These are phyloP conservation scores for Cystoderma amianthinum DNA, from an alignment of 768 basidiomycete species.

Conservation along the genomic window DNA sequence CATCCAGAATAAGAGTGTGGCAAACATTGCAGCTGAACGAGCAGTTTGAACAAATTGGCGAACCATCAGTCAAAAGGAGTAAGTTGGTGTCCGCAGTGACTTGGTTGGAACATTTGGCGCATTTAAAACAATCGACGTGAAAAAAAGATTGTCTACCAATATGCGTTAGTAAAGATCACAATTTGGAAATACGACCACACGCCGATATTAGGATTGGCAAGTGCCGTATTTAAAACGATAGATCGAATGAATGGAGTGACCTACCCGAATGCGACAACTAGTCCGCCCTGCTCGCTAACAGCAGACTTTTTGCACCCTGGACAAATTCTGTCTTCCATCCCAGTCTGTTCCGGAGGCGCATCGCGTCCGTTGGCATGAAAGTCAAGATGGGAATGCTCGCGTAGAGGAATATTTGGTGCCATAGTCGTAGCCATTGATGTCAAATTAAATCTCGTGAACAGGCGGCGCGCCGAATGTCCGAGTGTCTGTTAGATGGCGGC, in stretches of 20 bases:
- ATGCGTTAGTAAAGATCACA: constrained; percentile 5
- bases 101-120: constrained; percentile 89
- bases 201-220: not conserved
- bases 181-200: constrained; percentile 3
- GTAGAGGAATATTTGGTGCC: constrained; percentile 19
- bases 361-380: constrained; percentile 14
- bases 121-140: constrained; percentile 94
- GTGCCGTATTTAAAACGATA: not conserved
- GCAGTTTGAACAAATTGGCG: constrained; percentile 92
- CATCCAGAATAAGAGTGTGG: constrained; percentile 90
- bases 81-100: constrained; percentile 97
- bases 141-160: constrained; percentile 78
- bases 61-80: constrained; percentile 93
- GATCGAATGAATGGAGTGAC: constrained; percentile 22
- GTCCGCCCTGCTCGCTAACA: constrained; percentile 72
- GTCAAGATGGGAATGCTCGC: constrained; percentile 29
- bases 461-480: not conserved
- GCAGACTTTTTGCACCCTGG: constrained; percentile 81
- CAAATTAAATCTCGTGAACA: not conserved
- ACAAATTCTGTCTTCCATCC: constrained; percentile 56
- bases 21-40: constrained; percentile 96
- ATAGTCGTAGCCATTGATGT: constrained; percentile 17
- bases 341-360: constrained; percentile 13
- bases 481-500: not conserved
- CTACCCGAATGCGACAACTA: constrained; percentile 95